Conservation (phyloP, 169 alveolate species). For the Ichthyophthirius multifiliis region DNA sequence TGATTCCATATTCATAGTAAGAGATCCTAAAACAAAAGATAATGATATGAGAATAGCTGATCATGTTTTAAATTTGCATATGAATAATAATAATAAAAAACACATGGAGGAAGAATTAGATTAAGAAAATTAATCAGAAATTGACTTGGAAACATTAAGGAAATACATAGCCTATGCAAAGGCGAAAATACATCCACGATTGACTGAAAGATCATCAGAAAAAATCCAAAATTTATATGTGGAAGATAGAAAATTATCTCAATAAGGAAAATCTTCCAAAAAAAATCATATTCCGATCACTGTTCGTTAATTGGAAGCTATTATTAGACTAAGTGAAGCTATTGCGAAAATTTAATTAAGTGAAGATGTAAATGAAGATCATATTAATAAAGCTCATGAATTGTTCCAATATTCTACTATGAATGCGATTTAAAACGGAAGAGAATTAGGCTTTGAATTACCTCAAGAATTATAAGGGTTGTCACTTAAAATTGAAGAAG, state of each 20-base stretch:
- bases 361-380: constrained; percentile 63
- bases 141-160: constrained; percentile 77
- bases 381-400: constrained; percentile 88
- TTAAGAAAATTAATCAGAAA: constrained; percentile 30
- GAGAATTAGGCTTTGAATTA: constrained; percentile 52
- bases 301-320: constrained; percentile 98
- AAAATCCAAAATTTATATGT: constrained; percentile 94
- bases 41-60: constrained; percentile 91
- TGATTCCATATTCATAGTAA: constrained; percentile 96
- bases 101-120: constrained; percentile 19
- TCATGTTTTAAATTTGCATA: constrained; percentile 90
- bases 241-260: constrained; percentile 88
- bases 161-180: constrained; percentile 90
- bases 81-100: constrained; percentile 49
- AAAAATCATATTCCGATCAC: constrained; percentile 95
- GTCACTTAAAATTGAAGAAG: constrained; percentile 78
- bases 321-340: constrained; percentile 94
- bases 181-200: constrained; percentile 90
- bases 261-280: constrained; percentile 32
- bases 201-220: constrained; percentile 94
- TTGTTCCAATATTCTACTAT: constrained; percentile 82
- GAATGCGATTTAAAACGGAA: constrained; percentile 60
- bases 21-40: constrained; percentile 94
- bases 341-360: constrained; percentile 82
- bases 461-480: constrained; percentile 68